phyloP scores from a whole-genome alignment of 1,284 basidiomycete genomes.

The Trichosporon faecale region DNA sequence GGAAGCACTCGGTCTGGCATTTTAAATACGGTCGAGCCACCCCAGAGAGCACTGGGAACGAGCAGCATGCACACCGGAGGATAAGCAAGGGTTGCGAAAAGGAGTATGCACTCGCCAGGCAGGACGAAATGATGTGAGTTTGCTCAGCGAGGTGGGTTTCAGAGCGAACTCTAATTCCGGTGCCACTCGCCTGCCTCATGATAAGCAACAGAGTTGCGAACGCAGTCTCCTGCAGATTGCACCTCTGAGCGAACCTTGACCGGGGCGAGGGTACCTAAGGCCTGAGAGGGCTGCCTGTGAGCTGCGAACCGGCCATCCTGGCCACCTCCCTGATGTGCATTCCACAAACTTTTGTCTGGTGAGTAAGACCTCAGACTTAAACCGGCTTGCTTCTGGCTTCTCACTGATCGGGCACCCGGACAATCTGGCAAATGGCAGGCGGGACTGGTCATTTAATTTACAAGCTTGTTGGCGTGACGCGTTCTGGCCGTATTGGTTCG shows the following conservation, averaged over 20 bases:
- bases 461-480: not conserved
- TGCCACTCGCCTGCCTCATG: conserved; percentile 4
- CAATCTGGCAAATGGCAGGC: not conserved
- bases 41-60: not conserved
- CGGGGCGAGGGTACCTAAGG: too few relatives aligned
- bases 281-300: not conserved
- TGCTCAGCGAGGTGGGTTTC: not conserved
- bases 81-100: not conserved
- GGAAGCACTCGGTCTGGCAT: not conserved
- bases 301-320: not conserved
- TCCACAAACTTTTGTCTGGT: not conserved
- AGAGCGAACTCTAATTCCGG: conserved; percentile 3
- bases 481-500: not conserved
- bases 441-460: not conserved
- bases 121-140: not conserved
- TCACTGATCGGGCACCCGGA: not conserved
- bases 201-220: conserved; percentile 8
- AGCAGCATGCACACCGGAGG: not conserved
- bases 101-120: not conserved
- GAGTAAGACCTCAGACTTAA: not conserved
- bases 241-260: not conserved
- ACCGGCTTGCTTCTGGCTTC: not conserved
- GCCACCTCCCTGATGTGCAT: not conserved
- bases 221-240: not conserved
- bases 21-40: not conserved